These are phyloP conservation scores for Microbotryum silenes-acaulis DNA, from an alignment of 1,284 basidiomycete species.

Conservation along the genomic window DNA sequence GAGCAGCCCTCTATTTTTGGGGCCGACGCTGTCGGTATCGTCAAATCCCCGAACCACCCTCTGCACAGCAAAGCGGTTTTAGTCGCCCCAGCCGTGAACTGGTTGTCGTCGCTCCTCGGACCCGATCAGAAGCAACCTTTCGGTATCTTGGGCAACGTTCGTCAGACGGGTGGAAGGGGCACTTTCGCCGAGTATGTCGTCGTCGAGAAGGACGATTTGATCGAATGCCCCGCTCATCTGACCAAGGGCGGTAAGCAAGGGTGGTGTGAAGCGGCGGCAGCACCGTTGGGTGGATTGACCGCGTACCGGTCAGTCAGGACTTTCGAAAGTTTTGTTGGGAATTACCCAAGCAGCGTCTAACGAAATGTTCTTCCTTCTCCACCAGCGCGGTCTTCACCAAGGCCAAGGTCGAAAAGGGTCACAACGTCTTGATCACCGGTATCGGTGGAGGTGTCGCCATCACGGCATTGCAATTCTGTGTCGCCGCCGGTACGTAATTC, in stretches of 20 bases:
- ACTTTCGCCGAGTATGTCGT: constrained; percentile 70
- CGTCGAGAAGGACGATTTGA: constrained; percentile 61
- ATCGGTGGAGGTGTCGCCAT: constrained; percentile 76
- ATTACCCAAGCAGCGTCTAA: not conserved
- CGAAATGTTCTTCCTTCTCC: not conserved
- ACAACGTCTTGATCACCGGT: constrained; percentile 62
- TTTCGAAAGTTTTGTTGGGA: not conserved
- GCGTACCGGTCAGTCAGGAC: constrained; percentile 61
- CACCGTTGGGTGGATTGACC: constrained; percentile 68
- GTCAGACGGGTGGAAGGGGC: constrained; percentile 44
- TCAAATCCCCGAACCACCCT: constrained; percentile 26
- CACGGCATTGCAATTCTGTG: constrained; percentile 63
- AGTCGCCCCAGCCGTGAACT: constrained; percentile 27
- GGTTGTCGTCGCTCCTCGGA: constrained; percentile 23
- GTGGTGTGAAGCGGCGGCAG: constrained; percentile 53
- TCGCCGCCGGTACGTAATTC: constrained; percentile 48
- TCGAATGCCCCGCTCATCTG: constrained; percentile 61
- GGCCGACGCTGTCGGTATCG: constrained; percentile 33
- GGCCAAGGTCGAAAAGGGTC: constrained; percentile 54
- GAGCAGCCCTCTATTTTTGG: constrained; percentile 28
- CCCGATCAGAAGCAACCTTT: constrained; percentile 29
- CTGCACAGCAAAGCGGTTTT: constrained; percentile 30
- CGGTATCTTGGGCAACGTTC: constrained; percentile 30
- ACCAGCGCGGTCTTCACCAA: constrained; percentile 64
- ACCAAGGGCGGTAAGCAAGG: constrained; percentile 46